Evolutionary conservation across 1,139 yeast species (phyloP).

Genomic region (Debaryomyces nepalensis): DNA sequence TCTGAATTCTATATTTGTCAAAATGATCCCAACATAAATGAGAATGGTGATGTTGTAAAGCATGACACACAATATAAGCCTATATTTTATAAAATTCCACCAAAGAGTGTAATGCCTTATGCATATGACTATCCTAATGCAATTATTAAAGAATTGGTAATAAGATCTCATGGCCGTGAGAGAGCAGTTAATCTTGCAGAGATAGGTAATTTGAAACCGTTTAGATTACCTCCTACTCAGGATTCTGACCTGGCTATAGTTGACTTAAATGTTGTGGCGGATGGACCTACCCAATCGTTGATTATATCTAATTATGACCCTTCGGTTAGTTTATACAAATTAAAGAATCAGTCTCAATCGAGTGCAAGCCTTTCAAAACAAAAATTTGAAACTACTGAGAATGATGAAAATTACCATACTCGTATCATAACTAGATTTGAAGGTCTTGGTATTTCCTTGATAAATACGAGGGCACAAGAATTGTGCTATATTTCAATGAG

Average conservation of each 20-base stretch:
- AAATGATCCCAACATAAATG: constrained; percentile 78
- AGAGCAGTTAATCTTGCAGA: constrained; percentile 86
- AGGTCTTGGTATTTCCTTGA: constrained; percentile 87
- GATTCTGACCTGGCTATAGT: constrained; percentile 56
- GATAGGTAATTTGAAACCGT: constrained; percentile 88
- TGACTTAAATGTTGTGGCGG: constrained; percentile 92
- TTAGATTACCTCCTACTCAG: constrained; percentile 66
- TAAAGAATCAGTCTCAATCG: constrained; percentile 34
- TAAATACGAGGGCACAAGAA: constrained; percentile 74
- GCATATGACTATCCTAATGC: constrained; percentile 99
- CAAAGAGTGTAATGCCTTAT: constrained; percentile 95
- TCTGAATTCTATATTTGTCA: constrained; percentile 85
- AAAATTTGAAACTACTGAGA: constrained; percentile 68
- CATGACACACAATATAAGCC: constrained; percentile 64
- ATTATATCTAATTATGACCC: constrained; percentile 85
- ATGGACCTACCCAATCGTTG: constrained; percentile 91
- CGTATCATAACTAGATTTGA: constrained; percentile 70
- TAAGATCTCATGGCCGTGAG: constrained; percentile 74
- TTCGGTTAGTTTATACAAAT: constrained; percentile 71
- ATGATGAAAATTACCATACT: constrained; percentile 69
- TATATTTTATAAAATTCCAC: constrained; percentile 77
- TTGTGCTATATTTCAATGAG: constrained; percentile 78
- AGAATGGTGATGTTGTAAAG: constrained; percentile 64
- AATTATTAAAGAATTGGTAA: constrained; percentile 73
- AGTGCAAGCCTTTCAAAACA: constrained; percentile 39